Percentiles rank a stretch among this genome's conserved stretches.
Evolutionary conservation across 345 rosid genomes (phyloP).

Genomic region (Brassica cretica): DNA sequence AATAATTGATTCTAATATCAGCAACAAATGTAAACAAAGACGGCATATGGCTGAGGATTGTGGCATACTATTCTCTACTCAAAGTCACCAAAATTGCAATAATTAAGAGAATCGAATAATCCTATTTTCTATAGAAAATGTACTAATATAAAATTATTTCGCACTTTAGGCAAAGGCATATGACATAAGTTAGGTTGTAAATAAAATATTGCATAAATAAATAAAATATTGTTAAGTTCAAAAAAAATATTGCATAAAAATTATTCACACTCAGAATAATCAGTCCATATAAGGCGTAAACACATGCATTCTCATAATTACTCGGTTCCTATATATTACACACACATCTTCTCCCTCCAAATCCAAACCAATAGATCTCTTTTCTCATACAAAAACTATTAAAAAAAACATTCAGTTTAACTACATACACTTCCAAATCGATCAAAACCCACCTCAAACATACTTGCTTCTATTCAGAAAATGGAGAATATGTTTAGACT

Average conservation of each 20-base stretch:
- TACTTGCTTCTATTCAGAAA: not conserved
- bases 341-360: slow-evolving; percentile 28
- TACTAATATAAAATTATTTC: slow-evolving; percentile 15
- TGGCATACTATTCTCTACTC: slow-evolving; percentile 22
- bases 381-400: slow-evolving; percentile 15
- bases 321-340: slow-evolving; percentile 21
- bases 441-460: slow-evolving; percentile 9
- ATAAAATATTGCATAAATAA: slow-evolving; percentile 8
- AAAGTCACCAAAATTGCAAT: slow-evolving; percentile 15
- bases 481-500: slow-evolving; percentile 53
- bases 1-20: not conserved
- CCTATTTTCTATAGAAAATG: not conserved
- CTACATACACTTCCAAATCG: slow-evolving; percentile 18
- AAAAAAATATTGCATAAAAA: slow-evolving; percentile 10
- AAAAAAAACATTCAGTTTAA: slow-evolving; percentile 9
- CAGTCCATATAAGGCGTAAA: slow-evolving; percentile 25
- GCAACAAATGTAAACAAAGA: not conserved
- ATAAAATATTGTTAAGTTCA: no score
- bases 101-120: slow-evolving; percentile 35
- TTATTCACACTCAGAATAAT: slow-evolving; percentile 21
- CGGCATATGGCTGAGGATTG: slow-evolving; percentile 16
- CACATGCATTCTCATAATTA: slow-evolving; percentile 29
- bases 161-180: slow-evolving; percentile 32
- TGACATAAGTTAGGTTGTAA: slow-evolving; percentile 29
- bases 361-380: slow-evolving; percentile 29